Conservation (phyloP, 495 filamentous ascomycete species). For the Penicillium antarcticum region DNA sequence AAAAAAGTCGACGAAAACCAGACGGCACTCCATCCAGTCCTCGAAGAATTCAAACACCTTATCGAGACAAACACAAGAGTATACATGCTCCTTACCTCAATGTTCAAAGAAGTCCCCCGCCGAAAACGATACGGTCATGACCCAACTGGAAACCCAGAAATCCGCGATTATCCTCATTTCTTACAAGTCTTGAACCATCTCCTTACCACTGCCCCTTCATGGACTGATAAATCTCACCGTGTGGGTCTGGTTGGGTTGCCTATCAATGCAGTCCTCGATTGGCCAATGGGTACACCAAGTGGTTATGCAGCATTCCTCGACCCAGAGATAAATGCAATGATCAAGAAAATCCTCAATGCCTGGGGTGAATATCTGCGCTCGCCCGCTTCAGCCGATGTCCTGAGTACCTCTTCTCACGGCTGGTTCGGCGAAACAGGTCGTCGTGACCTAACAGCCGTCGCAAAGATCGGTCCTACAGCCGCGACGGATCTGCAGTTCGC, state of each 20-base stretch:
- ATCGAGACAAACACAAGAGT: slow-evolving; percentile 42
- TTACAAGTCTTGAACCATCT: slow-evolving; percentile 61
- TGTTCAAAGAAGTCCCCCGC: slow-evolving; percentile 66
- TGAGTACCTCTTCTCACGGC: slow-evolving; percentile 45
- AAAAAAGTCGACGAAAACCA: slow-evolving; percentile 24
- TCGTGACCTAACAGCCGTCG: slow-evolving; percentile 32
- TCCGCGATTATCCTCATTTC: slow-evolving; percentile 64
- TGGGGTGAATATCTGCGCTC: slow-evolving; percentile 62
- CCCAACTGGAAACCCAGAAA: slow-evolving; percentile 56
- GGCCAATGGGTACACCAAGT: slow-evolving; percentile 67
- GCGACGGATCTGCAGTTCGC: slow-evolving; percentile 48
- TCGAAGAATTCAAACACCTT: slow-evolving; percentile 42
- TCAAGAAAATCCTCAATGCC: slow-evolving; percentile 66
- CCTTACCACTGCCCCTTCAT: slow-evolving; percentile 58
- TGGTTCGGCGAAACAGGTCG: slow-evolving; percentile 57
- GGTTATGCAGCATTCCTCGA: slow-evolving; percentile 65
- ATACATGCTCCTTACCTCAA: slow-evolving; percentile 39
- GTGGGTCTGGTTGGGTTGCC: slow-evolving; percentile 66
- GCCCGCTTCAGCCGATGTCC: slow-evolving; percentile 54
- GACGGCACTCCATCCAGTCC: slow-evolving; percentile 27
- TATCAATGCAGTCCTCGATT: slow-evolving; percentile 67
- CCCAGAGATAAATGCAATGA: slow-evolving; percentile 61
- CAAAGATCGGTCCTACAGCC: slow-evolving; percentile 48
- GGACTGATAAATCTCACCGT: slow-evolving; percentile 48
- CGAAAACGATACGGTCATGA: slow-evolving; percentile 54